Conservation (phyloP, 2,329 filamentous ascomycete genomes). For the Herpotrichia juniperi region DNA sequence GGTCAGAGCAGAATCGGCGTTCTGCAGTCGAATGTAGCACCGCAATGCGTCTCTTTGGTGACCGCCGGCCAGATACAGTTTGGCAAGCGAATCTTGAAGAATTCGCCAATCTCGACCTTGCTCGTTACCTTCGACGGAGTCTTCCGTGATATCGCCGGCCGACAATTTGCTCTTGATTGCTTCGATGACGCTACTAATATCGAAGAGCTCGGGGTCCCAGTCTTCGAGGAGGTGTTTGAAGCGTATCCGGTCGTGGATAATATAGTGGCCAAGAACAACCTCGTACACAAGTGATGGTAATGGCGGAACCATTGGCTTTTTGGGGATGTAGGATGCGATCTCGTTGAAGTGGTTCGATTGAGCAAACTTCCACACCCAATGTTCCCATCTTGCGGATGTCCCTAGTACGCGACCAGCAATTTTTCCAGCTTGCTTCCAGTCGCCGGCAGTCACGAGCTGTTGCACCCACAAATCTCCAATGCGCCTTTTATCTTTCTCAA, state of each 20-base stretch:
- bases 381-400: slow-evolving; percentile 84
- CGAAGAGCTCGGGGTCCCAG: slow-evolving; percentile 86
- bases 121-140: slow-evolving; percentile 75
- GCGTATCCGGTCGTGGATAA: slow-evolving; percentile 74
- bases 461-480: slow-evolving; percentile 95
- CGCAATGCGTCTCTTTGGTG: slow-evolving; percentile 82
- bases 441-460: slow-evolving; percentile 74
- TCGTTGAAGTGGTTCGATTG: slow-evolving; percentile 86
- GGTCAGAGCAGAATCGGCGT: slow-evolving; percentile 86
- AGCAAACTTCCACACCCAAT: slow-evolving; percentile 93
- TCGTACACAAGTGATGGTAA: slow-evolving; percentile 86
- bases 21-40: slow-evolving; percentile 88
- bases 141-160: slow-evolving; percentile 74
- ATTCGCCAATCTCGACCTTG: slow-evolving; percentile 84
- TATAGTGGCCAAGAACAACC: slow-evolving; percentile 86
- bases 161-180: slow-evolving; percentile 83
- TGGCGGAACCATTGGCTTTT: slow-evolving; percentile 75
- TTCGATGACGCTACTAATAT: slow-evolving; percentile 75
- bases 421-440: slow-evolving; percentile 80
- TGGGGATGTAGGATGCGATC: slow-evolving; percentile 83
- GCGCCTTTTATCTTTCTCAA: slow-evolving; percentile 85
- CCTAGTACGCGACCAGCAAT: slow-evolving; percentile 83
- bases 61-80: slow-evolving; percentile 80
- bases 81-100: slow-evolving; percentile 84
- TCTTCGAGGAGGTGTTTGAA: slow-evolving; percentile 80